A percentile compares a stretch with the other conserved stretches of the same genome.
phyloP scores from a whole-genome alignment of 2,329 filamentous ascomycete genomes.

The Periconia sp. region DNA sequence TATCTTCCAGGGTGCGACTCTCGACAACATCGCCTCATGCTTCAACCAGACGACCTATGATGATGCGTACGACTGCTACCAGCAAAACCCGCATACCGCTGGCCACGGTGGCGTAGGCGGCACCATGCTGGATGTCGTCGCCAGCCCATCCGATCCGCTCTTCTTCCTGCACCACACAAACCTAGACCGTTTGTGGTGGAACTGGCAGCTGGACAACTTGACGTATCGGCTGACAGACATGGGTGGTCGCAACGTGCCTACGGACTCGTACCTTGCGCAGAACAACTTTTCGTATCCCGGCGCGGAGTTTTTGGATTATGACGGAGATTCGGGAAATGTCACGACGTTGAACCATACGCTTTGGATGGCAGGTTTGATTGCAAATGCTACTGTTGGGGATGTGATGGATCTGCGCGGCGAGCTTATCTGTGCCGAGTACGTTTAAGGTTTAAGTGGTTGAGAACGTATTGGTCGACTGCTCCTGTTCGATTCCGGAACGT shows the following conservation, averaged over 20 bases:
- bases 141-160: slow-evolving; percentile 18
- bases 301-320: slow-evolving; percentile 8
- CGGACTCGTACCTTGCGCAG: slow-evolving; percentile 1
- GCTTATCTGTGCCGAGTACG: slow-evolving; percentile 13
- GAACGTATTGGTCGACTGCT: too few relatives aligned
- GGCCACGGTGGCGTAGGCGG: slow-evolving; percentile 11
- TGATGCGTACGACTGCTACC: slow-evolving; percentile 10
- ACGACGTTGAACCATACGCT: slow-evolving; percentile 16
- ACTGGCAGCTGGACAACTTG: slow-evolving; percentile 50
- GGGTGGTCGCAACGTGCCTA: slow-evolving; percentile 8
- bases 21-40: slow-evolving; percentile 5
- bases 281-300: slow-evolving; percentile 7
- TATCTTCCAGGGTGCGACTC: slow-evolving; percentile 5
- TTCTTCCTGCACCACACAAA: slow-evolving; percentile 48
- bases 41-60: slow-evolving; percentile 6
- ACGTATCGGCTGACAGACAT: slow-evolving; percentile 9
- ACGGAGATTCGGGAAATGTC: slow-evolving; percentile 11
- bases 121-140: slow-evolving; percentile 8
- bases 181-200: slow-evolving; percentile 52
- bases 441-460: slow-evolving; percentile 1
- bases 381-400: slow-evolving; percentile 12
- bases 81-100: slow-evolving; percentile 5
- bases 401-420: slow-evolving; percentile 14
- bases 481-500: not conserved
- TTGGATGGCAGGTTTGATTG: slow-evolving; percentile 12